phyloP scores from a whole-genome alignment of 1,139 yeast species.

The Saccharomyces uvarum region DNA sequence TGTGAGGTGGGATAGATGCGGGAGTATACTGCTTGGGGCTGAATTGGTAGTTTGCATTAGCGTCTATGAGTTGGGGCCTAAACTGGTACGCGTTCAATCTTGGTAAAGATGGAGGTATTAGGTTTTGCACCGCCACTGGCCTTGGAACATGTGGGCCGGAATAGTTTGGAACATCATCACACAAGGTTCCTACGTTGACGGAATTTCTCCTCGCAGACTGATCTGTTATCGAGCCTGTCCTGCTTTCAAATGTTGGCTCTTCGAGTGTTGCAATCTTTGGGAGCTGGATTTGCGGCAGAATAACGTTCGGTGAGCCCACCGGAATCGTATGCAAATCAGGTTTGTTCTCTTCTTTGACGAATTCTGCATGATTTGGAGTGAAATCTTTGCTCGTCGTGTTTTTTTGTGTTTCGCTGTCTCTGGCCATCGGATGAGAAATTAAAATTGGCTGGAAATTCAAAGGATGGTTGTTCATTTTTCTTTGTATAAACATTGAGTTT shows the following conservation, averaged over 20 bases:
- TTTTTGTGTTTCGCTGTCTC: not conserved
- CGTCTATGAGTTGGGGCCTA: not conserved
- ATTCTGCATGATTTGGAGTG: not conserved
- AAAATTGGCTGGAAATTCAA: not conserved
- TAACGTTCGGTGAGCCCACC: not conserved
- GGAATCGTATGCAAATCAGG: not conserved
- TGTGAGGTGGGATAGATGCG: not conserved
- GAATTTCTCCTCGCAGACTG: constrained; percentile 2
- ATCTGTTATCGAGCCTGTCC: not conserved
- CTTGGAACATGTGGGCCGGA: not conserved
- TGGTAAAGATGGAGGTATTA: not conserved
- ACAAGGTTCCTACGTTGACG: constrained; percentile 3
- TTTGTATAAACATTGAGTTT: not conserved
- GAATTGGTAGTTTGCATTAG: not conserved
- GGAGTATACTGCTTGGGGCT: not conserved
- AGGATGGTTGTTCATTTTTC: not conserved
- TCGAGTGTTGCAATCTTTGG: not conserved
- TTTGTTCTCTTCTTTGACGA: not conserved
- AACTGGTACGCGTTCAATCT: not conserved
- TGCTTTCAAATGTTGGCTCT: not conserved
- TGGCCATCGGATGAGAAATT: not conserved
- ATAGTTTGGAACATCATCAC: not conserved
- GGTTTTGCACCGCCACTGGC: not conserved
- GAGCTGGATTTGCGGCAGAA: not conserved
- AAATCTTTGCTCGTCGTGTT: not conserved